A percentile compares a stretch with the other conserved stretches of the same genome.
phyloP scores from a whole-genome alignment of 2,329 filamentous ascomycete species.

The Ceratocystis lukuohia region DNA sequence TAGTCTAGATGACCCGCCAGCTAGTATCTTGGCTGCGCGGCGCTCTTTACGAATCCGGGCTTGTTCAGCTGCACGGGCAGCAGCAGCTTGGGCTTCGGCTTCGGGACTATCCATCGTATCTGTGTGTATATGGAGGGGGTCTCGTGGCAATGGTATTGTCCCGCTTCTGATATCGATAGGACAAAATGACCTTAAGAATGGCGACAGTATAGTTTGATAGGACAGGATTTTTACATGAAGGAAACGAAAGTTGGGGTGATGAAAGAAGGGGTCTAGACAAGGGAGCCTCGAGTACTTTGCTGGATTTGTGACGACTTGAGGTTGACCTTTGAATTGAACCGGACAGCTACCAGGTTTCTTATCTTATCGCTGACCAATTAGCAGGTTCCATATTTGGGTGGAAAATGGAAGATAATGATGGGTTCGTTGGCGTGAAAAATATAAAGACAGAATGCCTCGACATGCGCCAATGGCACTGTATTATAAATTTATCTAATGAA shows the following conservation, averaged over 20 bases:
- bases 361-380: constrained; percentile 10
- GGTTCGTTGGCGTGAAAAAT: too few relatives aligned
- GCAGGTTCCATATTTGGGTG: neutral
- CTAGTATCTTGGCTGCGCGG: constrained; percentile 64
- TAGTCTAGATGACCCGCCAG: constrained; percentile 54
- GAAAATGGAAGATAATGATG: neutral
- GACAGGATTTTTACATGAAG: too few relatives aligned
- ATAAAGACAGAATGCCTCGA: too few relatives aligned
- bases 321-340: neutral
- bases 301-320: neutral
- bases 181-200: neutral
- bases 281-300: neutral
- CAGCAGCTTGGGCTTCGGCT: constrained; percentile 34
- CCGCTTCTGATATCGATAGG: neutral
- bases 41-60: constrained; percentile 65
- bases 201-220: neutral
- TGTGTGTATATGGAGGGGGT: neutral
- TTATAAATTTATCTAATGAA: neutral
- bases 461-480: too few relatives aligned
- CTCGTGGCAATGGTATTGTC: neutral
- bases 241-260: too few relatives aligned
- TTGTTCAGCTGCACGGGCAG: constrained; percentile 46
- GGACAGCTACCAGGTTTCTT: neutral
- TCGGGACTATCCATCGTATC: constrained; percentile 16
- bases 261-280: too few relatives aligned